Base-by-base conservation (phyloP, 2,329 filamentous ascomycete genomes). In the Fusarium falciforme region DNA sequence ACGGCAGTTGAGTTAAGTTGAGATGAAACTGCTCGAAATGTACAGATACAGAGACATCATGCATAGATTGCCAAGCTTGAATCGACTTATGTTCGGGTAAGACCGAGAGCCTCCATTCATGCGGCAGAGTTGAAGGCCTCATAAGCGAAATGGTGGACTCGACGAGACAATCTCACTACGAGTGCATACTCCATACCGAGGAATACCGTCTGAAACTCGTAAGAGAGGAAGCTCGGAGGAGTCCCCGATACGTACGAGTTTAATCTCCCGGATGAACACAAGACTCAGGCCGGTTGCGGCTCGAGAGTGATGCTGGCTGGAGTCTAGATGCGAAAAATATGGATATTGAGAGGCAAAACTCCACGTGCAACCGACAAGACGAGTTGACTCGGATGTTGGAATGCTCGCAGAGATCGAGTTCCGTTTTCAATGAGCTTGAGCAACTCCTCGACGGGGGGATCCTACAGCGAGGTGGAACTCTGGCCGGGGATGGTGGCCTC, bases 381-480 rank as follows among this genome's bases (percentile, higher is more conserved):
- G 61, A 55, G 25, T 73, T 73, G 70, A 63, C 59, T n/a, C 14
- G 20, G 57, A n/a, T 25, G 40, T 52, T 52, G 52, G 60, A 71
- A 74, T 65, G 60, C 27, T 63, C 33, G 54, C 36, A 68, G 22
- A 68, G 60, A 61, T 57, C 31, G 22, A 60, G 25, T 31, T 57
- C 47, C 35, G 42, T 36, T 62, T 52, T 47, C 25, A n/a, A 57
- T 22, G 47, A 31, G 25, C 57, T 68, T 35, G 59, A 52, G 54
- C 16, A 52, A 25, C 57, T 47, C 27, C 33, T 35, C 27, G n/a
- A 66, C 14, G 47, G 44, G 40, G 70, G 49, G 20, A 52, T 36
- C 31, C 31, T 8, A 22, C 47, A 65, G 57, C 40, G 71, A 22
- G 68, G 57, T 11, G 49, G 57, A 60, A 55, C 27, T 65, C 22